These are phyloP conservation scores for Metschnikowia cubensis DNA, from an alignment of 805 yeast species.

Conservation along the genomic window DNA sequence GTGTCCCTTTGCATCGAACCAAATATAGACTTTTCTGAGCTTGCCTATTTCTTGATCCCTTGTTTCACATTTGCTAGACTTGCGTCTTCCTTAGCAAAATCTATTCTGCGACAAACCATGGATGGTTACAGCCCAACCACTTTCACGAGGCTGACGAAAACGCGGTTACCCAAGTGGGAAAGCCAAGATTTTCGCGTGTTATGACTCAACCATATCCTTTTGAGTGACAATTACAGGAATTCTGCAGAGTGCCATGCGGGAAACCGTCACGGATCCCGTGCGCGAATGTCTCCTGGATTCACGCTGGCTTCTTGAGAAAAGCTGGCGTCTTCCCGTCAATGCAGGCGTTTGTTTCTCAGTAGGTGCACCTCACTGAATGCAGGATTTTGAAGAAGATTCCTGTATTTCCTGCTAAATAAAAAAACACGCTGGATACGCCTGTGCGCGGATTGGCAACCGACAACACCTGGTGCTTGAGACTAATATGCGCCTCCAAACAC, in stretches of 20 bases:
- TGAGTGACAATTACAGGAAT: background rate
- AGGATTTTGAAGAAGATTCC: background rate
- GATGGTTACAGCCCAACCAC: background rate
- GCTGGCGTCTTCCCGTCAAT: constrained; percentile 1
- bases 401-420: background rate
- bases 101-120: background rate
- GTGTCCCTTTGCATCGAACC: background rate
- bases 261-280: background rate
- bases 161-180: background rate
- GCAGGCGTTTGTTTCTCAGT: background rate
- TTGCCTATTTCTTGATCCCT: background rate
- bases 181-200: background rate
- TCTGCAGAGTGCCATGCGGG: background rate
- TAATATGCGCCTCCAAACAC: background rate
- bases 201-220: background rate
- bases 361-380: background rate
- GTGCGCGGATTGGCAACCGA: background rate
- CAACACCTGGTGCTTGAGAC: background rate
- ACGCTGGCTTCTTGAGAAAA: background rate
- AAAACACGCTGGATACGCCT: background rate
- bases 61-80: background rate
- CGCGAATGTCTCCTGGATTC: background rate
- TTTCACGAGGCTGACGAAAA: background rate
- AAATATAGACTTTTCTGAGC: background rate
- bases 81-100: background rate